Base-by-base conservation (phyloP, 148 eudicot genomes). In the Camellia japonica region DNA sequence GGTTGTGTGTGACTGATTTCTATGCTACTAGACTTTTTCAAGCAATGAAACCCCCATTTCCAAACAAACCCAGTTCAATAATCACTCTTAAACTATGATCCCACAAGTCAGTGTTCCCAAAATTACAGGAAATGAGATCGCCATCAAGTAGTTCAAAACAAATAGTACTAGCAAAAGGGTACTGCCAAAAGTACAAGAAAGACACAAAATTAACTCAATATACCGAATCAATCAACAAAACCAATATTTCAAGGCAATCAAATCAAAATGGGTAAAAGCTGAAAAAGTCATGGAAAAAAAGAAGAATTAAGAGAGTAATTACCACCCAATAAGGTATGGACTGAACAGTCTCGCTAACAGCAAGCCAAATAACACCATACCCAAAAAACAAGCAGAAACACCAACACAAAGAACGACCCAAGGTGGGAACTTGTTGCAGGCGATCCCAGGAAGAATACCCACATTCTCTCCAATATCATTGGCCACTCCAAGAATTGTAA, bases 401-500 rank as follows among this genome's bases (percentile, higher is more conserved):
- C 98, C 98, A 60, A 91, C 71, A 46, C 81, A 77, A 42, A 95
- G 88, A 80, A 95, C 89, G 69, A 78, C 83, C 99, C 99, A 95
- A 52, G 98, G 98, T 0, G 97, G 95, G 30, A 93, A 88, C 83
- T 90, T 95, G 77, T 95, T 93, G 66, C 93, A 92, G 10, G 93
- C 97, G 63, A 93, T 85, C 5, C 98, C 99, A 7, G 99, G 97
- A 60, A 95, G 87, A 66, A 95, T 89, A 0, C 99, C 99, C 0
- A 93, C 85, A 71, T 92, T 95, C 54, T 95, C 99, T 10, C 99
- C 97, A 47, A 95, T 73, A 68, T 96, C 99, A 80, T 92, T 93
- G 2, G 99, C 99, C 15, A 96, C 99, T 9, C 97, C 99, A 56
- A 95, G 91, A 0, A 95, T 90, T 10, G 99, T 91, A 18, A 95